phyloP scores from a whole-genome alignment of 2,329 filamentous ascomycete species.

The Ceratocystiopsis minuta region DNA sequence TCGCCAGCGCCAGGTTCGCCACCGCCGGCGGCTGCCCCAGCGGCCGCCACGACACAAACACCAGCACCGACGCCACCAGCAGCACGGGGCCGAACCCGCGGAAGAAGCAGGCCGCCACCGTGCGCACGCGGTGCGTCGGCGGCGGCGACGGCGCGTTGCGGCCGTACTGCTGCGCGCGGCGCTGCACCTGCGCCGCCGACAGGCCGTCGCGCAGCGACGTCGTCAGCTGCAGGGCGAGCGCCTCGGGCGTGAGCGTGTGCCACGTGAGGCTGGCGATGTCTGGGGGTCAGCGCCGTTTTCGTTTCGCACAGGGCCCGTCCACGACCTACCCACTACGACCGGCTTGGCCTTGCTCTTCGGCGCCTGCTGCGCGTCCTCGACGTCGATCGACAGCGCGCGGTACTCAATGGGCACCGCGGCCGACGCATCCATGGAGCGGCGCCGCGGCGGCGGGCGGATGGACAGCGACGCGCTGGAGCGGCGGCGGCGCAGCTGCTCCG shows the following conservation, averaged over 20 bases:
- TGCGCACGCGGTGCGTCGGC: conserved; percentile 38
- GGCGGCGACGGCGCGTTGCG: conserved; percentile 49
- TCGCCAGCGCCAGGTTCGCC: conserved; percentile 55
- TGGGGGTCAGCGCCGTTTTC: too few species aligned
- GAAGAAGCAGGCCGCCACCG: conserved; percentile 53
- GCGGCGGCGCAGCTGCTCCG: neutral
- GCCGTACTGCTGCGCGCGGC: conserved; percentile 41
- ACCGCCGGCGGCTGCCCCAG: conserved; percentile 50
- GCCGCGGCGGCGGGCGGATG: conserved; percentile 8
- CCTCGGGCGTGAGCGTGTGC: conserved; percentile 41
- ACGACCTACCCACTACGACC: conserved; percentile 1
- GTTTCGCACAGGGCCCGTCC: too few species aligned
- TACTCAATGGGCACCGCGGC: conserved; percentile 34
- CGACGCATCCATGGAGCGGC: conserved; percentile 21
- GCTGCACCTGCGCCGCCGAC: conserved; percentile 35
- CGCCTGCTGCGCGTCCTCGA: conserved; percentile 28
- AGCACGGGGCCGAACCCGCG: conserved; percentile 60
- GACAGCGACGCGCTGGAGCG: conserved; percentile 7
- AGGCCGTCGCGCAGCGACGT: conserved; percentile 40
- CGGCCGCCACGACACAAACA: conserved; percentile 62
- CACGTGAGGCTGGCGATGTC: conserved; percentile 48
- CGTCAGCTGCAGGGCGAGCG: conserved; percentile 40
- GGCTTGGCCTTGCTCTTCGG: conserved; percentile 24
- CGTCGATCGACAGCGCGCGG: conserved; percentile 35
- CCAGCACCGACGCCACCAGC: conserved; percentile 48